Conservation (phyloP, 805 yeast genomes). For the Saturnispora silvae region DNA sequence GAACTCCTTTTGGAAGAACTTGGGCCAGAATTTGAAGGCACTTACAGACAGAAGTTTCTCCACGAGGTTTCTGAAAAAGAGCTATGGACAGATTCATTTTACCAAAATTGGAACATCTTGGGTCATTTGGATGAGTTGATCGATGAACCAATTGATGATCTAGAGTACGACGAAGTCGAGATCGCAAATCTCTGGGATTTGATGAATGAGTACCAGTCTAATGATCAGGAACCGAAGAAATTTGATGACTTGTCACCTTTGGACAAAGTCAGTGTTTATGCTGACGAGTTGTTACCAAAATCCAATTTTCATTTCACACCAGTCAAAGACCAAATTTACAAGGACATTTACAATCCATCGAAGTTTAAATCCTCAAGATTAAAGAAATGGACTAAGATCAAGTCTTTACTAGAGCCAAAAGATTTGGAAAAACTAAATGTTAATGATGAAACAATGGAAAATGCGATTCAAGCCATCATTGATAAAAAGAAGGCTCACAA, state of each 20-base stretch:
- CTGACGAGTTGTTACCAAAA: slow-evolving; percentile 14
- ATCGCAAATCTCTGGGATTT: slow-evolving; percentile 1
- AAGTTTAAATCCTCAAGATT: slow-evolving; percentile 20
- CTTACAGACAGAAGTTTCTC: slow-evolving; percentile 22
- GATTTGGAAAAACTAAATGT: slow-evolving; percentile 18
- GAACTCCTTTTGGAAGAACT: slow-evolving; percentile 11
- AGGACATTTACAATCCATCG: slow-evolving; percentile 22
- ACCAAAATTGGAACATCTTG: slow-evolving; percentile 19
- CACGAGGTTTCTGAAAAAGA: slow-evolving; percentile 15
- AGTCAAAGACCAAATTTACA: slow-evolving; percentile 21
- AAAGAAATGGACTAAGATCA: slow-evolving; percentile 22
- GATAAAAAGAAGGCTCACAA: slow-evolving; percentile 18
- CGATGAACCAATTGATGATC: slow-evolving; percentile 21
- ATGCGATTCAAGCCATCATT: slow-evolving; percentile 14
- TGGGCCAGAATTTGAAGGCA: slow-evolving; percentile 22
- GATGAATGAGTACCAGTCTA: slow-evolving; percentile 10
- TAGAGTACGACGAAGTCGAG: background rate
- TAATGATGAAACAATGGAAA: slow-evolving; percentile 18
- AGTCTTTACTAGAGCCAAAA: slow-evolving; percentile 15
- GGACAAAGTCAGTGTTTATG: slow-evolving; percentile 16
- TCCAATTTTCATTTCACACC: slow-evolving; percentile 20
- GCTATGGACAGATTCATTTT: slow-evolving; percentile 20
- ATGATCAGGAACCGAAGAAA: slow-evolving; percentile 3
- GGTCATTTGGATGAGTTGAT: slow-evolving; percentile 23
- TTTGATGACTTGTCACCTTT: slow-evolving; percentile 11